Evolutionary conservation across 805 yeast genomes (phyloP), one percentile per base, ranked within the genome.

Genomic region (Teunomyces gatunensis): DNA sequence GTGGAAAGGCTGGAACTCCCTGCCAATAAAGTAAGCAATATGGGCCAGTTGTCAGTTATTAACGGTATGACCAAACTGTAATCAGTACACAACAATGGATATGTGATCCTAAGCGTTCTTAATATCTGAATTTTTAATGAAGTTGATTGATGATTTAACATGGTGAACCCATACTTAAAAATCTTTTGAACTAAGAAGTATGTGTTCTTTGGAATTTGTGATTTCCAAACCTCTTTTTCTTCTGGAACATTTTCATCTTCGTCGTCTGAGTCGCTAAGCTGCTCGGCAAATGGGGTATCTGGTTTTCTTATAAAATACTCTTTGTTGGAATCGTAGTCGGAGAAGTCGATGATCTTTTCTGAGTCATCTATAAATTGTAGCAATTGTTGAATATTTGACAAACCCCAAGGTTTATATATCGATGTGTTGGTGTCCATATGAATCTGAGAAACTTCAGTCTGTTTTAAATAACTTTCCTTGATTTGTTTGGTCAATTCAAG

Each of bases 131-230:
- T 60, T 37, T 80, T 76, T 27, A 92, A 63, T 2, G 74, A 65
- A 2, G 75, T 63, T 0, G 95, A 84, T 1, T 80, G 78, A 55
- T 87, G 94, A 2, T 88, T 81, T 32, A 89, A 65, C 29, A 80
- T 72, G 48, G 88, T 69, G 46, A 87, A 86, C 5, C 92, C 85
- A 60, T 89, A 88, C 5, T 73, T 77, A 45, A 82, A 71, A 3
- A 92, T 81, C 46, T 80, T 79, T 39, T 82, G 79, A 1, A 87
- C 65, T 2, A 84, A 67, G 34, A 65, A 61, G 61, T 88, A 92
- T 0, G 85, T 68, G 2, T 74, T 67, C 35, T 76, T 68, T 0
- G 95, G 87, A 0, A 91, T 69, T 0, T 84, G 82, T 0, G 92
- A 84, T 0, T 59, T 54, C 97, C 97, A 90, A 28, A 33, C 36